phyloP scores from a whole-genome alignment of 1,139 yeast genomes.

The Lodderomyces oxycetoniae region DNA sequence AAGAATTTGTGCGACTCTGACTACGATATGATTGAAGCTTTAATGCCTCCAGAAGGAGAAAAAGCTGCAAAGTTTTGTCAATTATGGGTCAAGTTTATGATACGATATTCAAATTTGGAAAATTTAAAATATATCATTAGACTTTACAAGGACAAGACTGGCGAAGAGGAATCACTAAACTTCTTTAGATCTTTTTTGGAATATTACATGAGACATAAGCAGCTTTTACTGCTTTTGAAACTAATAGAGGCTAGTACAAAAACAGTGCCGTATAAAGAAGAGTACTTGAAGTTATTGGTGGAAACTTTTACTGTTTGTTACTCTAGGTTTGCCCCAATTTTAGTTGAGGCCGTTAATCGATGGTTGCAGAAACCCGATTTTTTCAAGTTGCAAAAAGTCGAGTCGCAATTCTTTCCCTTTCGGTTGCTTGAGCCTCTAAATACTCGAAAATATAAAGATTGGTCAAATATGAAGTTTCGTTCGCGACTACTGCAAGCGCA shows the following conservation, averaged over 20 bases:
- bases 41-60: slow-evolving; percentile 7
- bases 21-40: slow-evolving; percentile 12
- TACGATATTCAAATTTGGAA: slow-evolving; percentile 18
- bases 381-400: slow-evolving; percentile 22
- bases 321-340: slow-evolving; percentile 29
- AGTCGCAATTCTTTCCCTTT: slow-evolving; percentile 31
- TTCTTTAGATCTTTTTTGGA: slow-evolving; percentile 17
- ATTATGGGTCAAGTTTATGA: slow-evolving; percentile 14
- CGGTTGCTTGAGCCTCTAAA: slow-evolving; percentile 18
- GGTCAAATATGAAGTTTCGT: slow-evolving; percentile 11
- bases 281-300: slow-evolving; percentile 23
- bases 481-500: neutral
- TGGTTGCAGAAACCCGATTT: slow-evolving; percentile 21
- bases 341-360: slow-evolving; percentile 18
- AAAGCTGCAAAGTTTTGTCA: slow-evolving; percentile 13
- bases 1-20: slow-evolving; percentile 26
- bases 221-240: slow-evolving; percentile 13
- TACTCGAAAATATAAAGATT: slow-evolving; percentile 14
- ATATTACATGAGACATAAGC: slow-evolving; percentile 10
- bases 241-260: slow-evolving; percentile 9
- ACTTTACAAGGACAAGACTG: slow-evolving; percentile 9
- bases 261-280: slow-evolving; percentile 18
- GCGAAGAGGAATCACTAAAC: slow-evolving; percentile 6
- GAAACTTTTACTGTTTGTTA: slow-evolving; percentile 31
- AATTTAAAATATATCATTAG: slow-evolving; percentile 24